Percentiles rank a stretch among this genome's conserved stretches.
Conservation (phyloP, 257 asterid species). For the Thymus quinquecostatus region DNA sequence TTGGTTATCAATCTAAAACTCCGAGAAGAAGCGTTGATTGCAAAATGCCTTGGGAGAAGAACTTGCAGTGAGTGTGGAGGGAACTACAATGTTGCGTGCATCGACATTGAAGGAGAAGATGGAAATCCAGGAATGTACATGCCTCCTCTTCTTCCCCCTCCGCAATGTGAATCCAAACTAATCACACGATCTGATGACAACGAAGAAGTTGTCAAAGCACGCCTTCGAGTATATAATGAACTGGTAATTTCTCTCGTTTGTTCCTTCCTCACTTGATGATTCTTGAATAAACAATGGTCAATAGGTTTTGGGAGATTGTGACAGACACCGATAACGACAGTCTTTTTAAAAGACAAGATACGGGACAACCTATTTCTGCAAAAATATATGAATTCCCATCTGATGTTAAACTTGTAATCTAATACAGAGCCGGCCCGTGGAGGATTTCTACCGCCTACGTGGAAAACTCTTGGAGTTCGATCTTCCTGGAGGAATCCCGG, state of each 20-base stretch:
- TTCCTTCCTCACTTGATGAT: neutral
- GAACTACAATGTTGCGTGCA: constrained; percentile 83
- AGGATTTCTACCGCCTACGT: constrained; percentile 76
- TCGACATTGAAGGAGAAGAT: constrained; percentile 71
- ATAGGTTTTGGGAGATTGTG: no score
- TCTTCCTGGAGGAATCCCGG: constrained; percentile 96
- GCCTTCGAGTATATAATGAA: constrained; percentile 76
- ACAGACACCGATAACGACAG: no score
- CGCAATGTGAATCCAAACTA: constrained; percentile 78
- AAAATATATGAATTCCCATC: neutral
- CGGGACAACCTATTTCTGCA: neutral
- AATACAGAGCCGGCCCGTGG: constrained; percentile 80
- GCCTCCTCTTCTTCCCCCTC: constrained; percentile 98
- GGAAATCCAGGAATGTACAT: constrained; percentile 73
- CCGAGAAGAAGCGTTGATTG: constrained; percentile 79
- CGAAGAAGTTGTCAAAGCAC: constrained; percentile 84
- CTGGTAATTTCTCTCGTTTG: constrained; percentile 43
- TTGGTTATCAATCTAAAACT: constrained; percentile 91
- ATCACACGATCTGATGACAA: constrained; percentile 85
- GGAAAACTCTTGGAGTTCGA: constrained; percentile 83
- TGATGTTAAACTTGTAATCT: constrained; percentile 1
- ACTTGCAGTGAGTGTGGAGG: constrained; percentile 90
- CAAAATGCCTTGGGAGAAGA: constrained; percentile 97
- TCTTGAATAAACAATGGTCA: neutral
- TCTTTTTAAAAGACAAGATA: no score